Percentiles rank a stretch among this genome's conserved stretches.
Conservation (phyloP, 441 rosid species). For the Flueggea neowawraea region DNA sequence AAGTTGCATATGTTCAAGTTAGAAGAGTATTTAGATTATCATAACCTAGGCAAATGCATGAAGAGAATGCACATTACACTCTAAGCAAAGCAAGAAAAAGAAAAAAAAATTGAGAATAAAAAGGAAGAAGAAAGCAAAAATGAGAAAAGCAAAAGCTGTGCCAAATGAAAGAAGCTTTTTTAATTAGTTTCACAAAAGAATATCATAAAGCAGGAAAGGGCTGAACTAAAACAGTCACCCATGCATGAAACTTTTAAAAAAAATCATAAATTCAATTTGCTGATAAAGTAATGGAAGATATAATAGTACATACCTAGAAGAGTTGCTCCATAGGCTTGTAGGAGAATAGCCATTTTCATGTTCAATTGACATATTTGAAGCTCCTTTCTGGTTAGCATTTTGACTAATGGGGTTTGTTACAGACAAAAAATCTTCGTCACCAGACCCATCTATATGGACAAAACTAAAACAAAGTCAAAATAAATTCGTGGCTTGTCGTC, state of each 20-base stretch:
- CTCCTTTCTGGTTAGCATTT: constrained; percentile 7
- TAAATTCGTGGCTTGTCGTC: too few relatives aligned
- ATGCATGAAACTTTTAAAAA: constrained; percentile 7
- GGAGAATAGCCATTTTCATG: constrained; percentile 11
- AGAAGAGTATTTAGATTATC: too few relatives aligned
- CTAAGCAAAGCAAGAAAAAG: too few relatives aligned
- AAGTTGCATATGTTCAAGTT: too few relatives aligned
- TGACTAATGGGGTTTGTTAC: constrained; percentile 12
- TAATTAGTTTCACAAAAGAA: not conserved
- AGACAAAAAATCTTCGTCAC: constrained; percentile 35
- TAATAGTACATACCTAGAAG: constrained; percentile 26
- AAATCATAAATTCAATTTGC: not conserved
- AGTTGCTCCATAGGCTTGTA: constrained; percentile 22
- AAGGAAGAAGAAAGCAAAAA: not conserved
- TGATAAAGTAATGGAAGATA: not conserved
- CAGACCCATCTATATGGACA: constrained; percentile 29
- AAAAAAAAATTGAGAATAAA: not conserved
- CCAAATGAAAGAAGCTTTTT: constrained; percentile 8
- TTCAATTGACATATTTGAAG: constrained; percentile 11
- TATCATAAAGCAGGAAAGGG: not conserved
- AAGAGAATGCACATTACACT: too few relatives aligned
- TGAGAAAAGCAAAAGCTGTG: constrained; percentile 30
- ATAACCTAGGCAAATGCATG: too few relatives aligned
- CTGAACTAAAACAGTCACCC: constrained; percentile 14
- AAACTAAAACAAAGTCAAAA: not conserved